Evolutionary conservation across 2,329 filamentous ascomycete species (phyloP).

Genomic region (Apiospora sp.): DNA sequence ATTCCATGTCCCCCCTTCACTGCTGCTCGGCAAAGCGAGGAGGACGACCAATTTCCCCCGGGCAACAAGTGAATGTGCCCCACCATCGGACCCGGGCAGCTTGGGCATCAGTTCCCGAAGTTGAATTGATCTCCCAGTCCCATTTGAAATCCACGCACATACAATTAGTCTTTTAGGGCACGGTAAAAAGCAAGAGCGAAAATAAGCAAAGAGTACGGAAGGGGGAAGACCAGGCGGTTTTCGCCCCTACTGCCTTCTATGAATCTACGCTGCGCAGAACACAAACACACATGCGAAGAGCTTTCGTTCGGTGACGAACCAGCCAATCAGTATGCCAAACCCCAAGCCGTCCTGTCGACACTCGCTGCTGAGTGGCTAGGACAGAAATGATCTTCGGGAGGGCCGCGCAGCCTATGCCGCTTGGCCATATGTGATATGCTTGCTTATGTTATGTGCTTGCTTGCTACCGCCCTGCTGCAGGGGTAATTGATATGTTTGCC

Average conservation of each 20-base stretch:
- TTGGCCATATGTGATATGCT: not conserved
- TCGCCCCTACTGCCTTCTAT: not conserved
- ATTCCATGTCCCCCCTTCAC: not conserved
- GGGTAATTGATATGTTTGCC: not conserved
- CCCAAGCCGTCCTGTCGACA: not conserved
- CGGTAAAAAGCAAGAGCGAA: slow-evolving; percentile 1
- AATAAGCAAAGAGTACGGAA: not conserved
- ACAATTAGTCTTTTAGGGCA: not conserved
- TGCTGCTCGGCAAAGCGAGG: not conserved
- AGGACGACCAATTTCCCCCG: not conserved
- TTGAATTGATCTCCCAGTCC: not conserved
- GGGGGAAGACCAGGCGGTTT: not conserved
- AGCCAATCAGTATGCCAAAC: not conserved
- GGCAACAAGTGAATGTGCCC: not conserved
- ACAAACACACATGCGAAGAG: not conserved
- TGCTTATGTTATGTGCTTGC: slow-evolving; percentile 7
- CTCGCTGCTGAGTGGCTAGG: slow-evolving; percentile 1
- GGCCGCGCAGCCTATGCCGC: slow-evolving; percentile 7
- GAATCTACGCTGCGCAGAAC: not conserved
- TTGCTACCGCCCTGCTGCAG: not conserved
- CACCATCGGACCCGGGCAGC: not conserved
- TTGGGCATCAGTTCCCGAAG: not conserved
- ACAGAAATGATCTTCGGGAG: not conserved
- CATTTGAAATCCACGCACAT: not conserved
- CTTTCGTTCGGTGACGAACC: not conserved